Percentiles rank a stretch among this genome's conserved stretches.
Conservation (phyloP, 2,329 filamentous ascomycete genomes). For the Orbilia oligospora region DNA sequence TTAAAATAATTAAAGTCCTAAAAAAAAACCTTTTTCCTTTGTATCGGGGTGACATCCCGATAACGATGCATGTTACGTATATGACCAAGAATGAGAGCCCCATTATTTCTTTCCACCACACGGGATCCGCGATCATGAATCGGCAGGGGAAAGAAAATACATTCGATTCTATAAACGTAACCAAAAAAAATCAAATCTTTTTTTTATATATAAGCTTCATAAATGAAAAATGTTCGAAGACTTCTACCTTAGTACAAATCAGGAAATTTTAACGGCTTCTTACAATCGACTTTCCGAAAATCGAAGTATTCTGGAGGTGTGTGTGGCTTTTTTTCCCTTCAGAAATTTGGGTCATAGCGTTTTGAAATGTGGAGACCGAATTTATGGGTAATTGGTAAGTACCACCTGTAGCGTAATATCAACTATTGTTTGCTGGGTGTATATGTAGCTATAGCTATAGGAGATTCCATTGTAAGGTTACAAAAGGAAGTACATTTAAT, state of each 20-base stretch:
- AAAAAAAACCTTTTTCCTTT: neutral
- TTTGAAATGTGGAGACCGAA: constrained; percentile 6
- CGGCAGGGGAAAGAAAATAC: neutral
- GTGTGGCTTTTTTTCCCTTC: neutral
- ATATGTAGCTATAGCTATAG: too few species aligned
- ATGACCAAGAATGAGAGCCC: neutral
- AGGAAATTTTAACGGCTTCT: constrained; percentile 43
- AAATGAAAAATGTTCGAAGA: too few species aligned
- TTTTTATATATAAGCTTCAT: too few species aligned
- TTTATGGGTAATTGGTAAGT: neutral
- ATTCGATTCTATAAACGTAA: neutral
- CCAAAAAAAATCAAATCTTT: too few species aligned
- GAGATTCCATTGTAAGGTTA: too few species aligned
- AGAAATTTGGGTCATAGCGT: constrained; percentile 15
- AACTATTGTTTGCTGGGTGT: neutral
- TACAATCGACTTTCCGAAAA: constrained; percentile 51
- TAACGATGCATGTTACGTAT: neutral
- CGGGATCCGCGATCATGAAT: neutral
- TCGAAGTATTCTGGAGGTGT: constrained; percentile 38
- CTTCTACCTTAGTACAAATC: neutral
- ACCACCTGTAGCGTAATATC: neutral
- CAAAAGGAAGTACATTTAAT: too few species aligned
- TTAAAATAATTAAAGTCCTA: too few species aligned
- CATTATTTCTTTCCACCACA: neutral
- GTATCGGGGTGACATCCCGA: constrained; percentile 21